Evolutionary conservation across 345 rosid genomes (phyloP), one percentile per base, ranked within the genome.

Genomic region (Ceriops zippeliana): DNA sequence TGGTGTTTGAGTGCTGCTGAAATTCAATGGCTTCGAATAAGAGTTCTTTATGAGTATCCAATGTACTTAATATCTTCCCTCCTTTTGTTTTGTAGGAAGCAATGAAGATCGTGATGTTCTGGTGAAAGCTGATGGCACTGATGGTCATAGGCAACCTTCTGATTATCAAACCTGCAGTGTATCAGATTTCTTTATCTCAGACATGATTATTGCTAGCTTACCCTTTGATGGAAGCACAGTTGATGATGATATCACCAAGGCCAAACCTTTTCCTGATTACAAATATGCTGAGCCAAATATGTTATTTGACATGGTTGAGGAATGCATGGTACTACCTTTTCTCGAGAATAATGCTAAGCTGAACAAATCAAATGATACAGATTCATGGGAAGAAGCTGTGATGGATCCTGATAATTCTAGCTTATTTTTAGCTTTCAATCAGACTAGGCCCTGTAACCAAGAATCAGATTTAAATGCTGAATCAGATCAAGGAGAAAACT

Each of bases 261-360:
- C 70, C 37, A 78, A 26, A 58, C 71, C 74, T 17, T 86, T 86
- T 69, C 84, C 86, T 78, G 93, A 85, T 84, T 82, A 83, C 80
- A 81, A 75, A 56, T 86, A 76, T 68, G 76, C 86, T 58, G 90
- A 87, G 76, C 76, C 92, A 66, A 85, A 74, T 77, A 67, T 80
- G 81, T 67, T 84, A 53, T 81, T 82, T 53, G 89, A 87, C 70
- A 75, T 77, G 72, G 86, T 86, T 65, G 95, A 92, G 71, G 86
- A 83, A 73, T 92, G 81, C 81, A 82, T 90, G 87, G 62, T 87
- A 64, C 83, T 90, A 51, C 98, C 98, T 76, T 86, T 81, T 75
- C 80, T 92, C 1, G 89, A 89, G 81, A 89, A 89, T 62, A 82
- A 85, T 73, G 78, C 75, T 63, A 87, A 85, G 80, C 27, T 78